Percentiles rank a stretch among this genome's conserved stretches.
Evolutionary conservation across 2,329 filamentous ascomycete species (phyloP).

Genomic region (Neopestalotiopsis rosae): DNA sequence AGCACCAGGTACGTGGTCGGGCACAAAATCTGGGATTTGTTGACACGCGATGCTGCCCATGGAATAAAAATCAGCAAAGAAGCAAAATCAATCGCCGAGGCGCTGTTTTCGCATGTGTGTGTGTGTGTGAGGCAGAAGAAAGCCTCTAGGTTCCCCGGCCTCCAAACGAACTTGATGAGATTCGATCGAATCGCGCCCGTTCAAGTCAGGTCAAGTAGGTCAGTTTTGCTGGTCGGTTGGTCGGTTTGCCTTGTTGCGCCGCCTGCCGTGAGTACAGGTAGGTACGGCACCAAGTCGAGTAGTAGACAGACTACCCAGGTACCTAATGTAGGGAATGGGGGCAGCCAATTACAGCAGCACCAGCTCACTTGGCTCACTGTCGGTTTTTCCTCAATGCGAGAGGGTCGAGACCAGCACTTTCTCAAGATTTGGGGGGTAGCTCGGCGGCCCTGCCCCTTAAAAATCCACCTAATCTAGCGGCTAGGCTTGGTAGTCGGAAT

Average conservation of each 20-base stretch:
- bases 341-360: neutral
- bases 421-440: neutral
- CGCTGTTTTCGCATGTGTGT: neutral
- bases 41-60: neutral
- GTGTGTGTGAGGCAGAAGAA: neutral
- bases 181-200: neutral
- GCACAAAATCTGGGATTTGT: neutral
- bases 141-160: neutral
- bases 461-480: slow-evolving; percentile 10
- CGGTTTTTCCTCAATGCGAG: neutral
- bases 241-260: neutral
- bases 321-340: neutral
- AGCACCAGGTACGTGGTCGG: neutral
- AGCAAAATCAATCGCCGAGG: neutral
- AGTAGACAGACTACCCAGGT: neutral
- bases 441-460: slow-evolving; percentile 14
- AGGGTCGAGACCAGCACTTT: neutral
- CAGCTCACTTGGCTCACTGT: neutral
- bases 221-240: neutral
- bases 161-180: neutral
- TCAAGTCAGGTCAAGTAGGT: neutral
- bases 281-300: neutral
- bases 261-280: neutral
- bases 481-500: neutral
- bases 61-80: neutral